Base-by-base conservation (phyloP, 148 eudicot species). In the Drosera capensis region DNA sequence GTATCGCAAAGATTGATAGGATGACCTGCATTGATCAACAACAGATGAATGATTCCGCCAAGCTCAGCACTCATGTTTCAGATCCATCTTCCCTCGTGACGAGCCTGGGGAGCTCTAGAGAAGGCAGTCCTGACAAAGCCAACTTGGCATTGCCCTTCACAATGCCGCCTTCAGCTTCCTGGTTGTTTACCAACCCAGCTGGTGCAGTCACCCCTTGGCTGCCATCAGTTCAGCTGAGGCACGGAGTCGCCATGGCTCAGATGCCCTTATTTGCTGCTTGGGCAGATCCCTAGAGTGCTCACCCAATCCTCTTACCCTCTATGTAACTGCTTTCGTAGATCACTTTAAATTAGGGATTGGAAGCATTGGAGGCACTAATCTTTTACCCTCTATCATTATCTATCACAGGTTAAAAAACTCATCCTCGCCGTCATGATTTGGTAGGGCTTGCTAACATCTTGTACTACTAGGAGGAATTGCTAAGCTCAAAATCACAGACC, bases 231-330 rank as follows among this genome's bases (percentile, higher is more conserved):
- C 78, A 73, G 63, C 31, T 81, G 45, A 67, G 74, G 69, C 67
- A 81, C 18, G 51, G 57, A 3, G 0, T 20, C 31, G 18, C 68
- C 20, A 47, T 71, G 20, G 62, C 81, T 16, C 75, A 72, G 47
- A 58, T 72, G 60, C 86, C 94, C 2, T 60, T 79, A 37, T 83
- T 83, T 31, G 77, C 94, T 43, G 78, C 83, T 6, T 83, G 94
- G 87, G 60, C 94, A 14, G 94, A 83, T 73, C 15, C 45, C 11
- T 41, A 41, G 14, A n/a, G n/a, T n/a, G n/a, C n/a, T n/a, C n/a
- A n/a, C n/a, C n/a, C n/a, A n/a, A n/a, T n/a, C n/a, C n/a, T n/a
- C n/a, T n/a, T n/a, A n/a, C n/a, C n/a, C n/a, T n/a, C n/a, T n/a
- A n/a, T n/a, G n/a, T n/a, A n/a, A n/a, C n/a, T n/a, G n/a, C n/a